Evolutionary conservation across 495 filamentous ascomycete species (phyloP), one percentile per base, ranked within the genome.

Genomic region (Hypoxylon cercidicola): DNA sequence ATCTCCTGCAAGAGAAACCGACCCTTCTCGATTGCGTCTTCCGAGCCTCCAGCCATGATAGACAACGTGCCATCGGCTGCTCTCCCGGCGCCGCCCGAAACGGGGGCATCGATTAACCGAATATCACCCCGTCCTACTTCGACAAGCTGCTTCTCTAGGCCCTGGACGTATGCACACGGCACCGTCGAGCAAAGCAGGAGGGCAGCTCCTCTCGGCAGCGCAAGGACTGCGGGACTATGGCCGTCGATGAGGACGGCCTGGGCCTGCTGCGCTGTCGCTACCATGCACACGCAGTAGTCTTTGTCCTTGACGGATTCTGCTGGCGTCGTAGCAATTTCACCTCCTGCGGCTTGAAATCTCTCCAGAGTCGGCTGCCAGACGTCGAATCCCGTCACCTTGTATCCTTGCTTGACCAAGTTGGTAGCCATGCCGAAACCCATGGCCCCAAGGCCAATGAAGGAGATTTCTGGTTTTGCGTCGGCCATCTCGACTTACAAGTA

Each of bases 361-460:
- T 89, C 84, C n/a, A 93, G 80, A 0, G 89, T 86, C n/a, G 89
- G 87, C 0, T 78, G 78, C 79, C 87, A 92, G 56, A 93, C 84
- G 70, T 95, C 91, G 72, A 86, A 95, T 46, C 89, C 90, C 32
- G 85, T 90, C 16, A 95, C 89, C 1, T 77, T 45, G 71, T 89
- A 90, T 57, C 87, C 87, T 41, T 85, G 76, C 68, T 88, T 88
- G 63, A 93, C 76, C 44, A 95, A 85, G 68, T 92, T 84, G 37
- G 87, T 89, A 67, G 91, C 91, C 89, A 93, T 94, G 64, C 90
- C 90, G 72, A 90, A 91, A 70, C 91, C 91, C 91, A 93, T 95
- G 77, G 91, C 91, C 64, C 91, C 91, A 6, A 95, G 88, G 81
- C 91, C 91, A 58, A 91, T 88, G 77, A 93, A 93, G 63, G 89